Conservation (phyloP, 352 stramenopile genomes). For the Phytophthora sp. region DNA sequence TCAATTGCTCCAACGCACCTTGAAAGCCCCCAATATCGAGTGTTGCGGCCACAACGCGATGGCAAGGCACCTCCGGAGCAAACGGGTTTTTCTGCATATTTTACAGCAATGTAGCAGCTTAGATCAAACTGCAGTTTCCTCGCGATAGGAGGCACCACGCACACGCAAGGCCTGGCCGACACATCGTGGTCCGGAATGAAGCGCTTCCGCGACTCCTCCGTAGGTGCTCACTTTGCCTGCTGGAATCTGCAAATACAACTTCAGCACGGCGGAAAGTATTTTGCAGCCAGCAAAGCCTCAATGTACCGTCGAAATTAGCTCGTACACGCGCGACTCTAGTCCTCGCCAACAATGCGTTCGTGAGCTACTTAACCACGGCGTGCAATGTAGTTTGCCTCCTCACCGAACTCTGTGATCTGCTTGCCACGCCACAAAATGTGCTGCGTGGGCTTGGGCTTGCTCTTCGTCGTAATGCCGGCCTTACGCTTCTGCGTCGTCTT, state of each 20-base stretch:
- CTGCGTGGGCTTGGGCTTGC: conserved; percentile 42
- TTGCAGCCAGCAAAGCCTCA: not conserved
- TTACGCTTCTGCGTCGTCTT: conserved; percentile 19
- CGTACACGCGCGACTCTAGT: conserved; percentile 81
- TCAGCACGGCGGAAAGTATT: not conserved
- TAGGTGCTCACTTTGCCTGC: conserved; percentile 84
- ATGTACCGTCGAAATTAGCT: conserved; percentile 75
- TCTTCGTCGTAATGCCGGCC: conserved; percentile 8
- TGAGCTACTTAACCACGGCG: too few species aligned
- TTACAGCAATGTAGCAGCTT: too few species aligned
- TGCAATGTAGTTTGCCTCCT: not conserved
- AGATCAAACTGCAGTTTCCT: not conserved
- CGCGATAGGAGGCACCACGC: too few species aligned
- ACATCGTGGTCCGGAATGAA: conserved; percentile 68
- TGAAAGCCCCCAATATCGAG: conserved; percentile 83
- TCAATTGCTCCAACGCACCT: conserved; percentile 32
- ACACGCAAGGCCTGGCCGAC: conserved; percentile 86
- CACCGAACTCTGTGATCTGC: conserved; percentile 78
- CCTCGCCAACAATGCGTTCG: too few species aligned
- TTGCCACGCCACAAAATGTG: conserved; percentile 75
- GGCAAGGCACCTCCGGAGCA: conserved; percentile 76
- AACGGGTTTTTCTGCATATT: conserved; percentile 85
- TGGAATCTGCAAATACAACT: conserved; percentile 53
- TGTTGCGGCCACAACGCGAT: conserved; percentile 73
- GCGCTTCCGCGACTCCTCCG: conserved; percentile 59